These are phyloP conservation scores for Lasiodiplodia theobromae DNA, from an alignment of 2,329 filamentous ascomycete genomes.

Conservation along the genomic window DNA sequence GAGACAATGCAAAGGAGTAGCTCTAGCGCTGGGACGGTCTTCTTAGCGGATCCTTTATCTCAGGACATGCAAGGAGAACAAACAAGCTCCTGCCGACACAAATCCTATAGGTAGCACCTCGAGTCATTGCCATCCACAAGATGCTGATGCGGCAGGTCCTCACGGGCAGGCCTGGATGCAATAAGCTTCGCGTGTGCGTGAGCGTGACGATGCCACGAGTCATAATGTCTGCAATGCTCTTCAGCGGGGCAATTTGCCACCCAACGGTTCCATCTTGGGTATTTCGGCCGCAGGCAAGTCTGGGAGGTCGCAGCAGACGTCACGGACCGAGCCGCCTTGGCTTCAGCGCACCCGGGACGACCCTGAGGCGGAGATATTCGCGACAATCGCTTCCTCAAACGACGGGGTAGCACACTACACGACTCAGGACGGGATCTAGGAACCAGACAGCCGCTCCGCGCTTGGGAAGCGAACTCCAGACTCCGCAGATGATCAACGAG, in stretches of 20 bases:
- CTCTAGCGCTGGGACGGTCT: background rate
- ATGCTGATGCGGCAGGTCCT: too few species aligned
- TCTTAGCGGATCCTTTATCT: background rate
- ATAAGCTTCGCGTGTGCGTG: too few species aligned
- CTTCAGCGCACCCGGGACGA: conserved; percentile 13
- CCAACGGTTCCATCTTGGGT: conserved; percentile 8
- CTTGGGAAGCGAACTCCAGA: background rate
- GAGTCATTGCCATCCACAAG: too few species aligned
- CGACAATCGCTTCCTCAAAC: conserved; percentile 24
- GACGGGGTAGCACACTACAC: conserved; percentile 11
- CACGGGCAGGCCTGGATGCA: too few species aligned
- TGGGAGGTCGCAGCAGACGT: conserved; percentile 13
- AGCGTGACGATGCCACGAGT: background rate
- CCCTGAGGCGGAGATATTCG: conserved; percentile 12
- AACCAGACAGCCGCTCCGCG: background rate
- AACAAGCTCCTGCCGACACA: too few species aligned
- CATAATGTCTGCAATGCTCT: background rate
- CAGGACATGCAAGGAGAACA: too few species aligned
- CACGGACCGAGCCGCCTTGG: conserved; percentile 23
- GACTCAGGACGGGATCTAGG: conserved; percentile 15
- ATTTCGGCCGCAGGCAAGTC: conserved; percentile 2
- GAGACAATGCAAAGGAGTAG: background rate
- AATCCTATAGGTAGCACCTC: too few species aligned
- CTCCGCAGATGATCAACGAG: conserved; percentile 13
- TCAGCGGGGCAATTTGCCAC: conserved; percentile 15